phyloP scores from a whole-genome alignment of 2,329 filamentous ascomycete species.

The Colletotrichum euphorbiae region DNA sequence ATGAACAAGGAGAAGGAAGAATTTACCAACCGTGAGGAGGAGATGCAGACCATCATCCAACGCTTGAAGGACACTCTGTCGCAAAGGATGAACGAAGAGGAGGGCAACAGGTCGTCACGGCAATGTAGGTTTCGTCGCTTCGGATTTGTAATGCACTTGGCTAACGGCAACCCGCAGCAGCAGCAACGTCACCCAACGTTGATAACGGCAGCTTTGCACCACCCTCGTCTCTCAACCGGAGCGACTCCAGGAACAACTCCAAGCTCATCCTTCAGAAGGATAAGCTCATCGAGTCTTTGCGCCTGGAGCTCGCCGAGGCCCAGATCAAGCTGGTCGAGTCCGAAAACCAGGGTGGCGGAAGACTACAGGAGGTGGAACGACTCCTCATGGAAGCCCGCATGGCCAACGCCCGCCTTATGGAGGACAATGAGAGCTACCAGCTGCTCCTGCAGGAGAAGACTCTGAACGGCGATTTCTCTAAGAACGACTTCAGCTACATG shows the following conservation, averaged over 20 bases:
- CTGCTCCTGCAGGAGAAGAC: constrained; percentile 94
- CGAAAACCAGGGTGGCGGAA: constrained; percentile 90
- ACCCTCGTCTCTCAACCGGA: constrained; percentile 84
- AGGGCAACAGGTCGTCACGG: constrained; percentile 69
- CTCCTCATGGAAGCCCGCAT: constrained; percentile 92
- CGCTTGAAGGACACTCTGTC: constrained; percentile 89
- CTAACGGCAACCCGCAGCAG: constrained; percentile 21
- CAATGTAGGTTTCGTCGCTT: constrained; percentile 59
- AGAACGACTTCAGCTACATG: constrained; percentile 82
- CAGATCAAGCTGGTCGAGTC: constrained; percentile 96
- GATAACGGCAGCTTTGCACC: constrained; percentile 87
- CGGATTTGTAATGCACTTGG: neutral
- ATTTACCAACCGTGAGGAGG: constrained; percentile 84
- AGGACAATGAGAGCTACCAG: constrained; percentile 99
- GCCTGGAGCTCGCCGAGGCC: constrained; percentile 91
- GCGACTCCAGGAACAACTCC: constrained; percentile 89
- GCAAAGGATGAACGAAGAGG: constrained; percentile 73
- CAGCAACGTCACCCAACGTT: constrained; percentile 70
- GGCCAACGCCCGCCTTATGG: constrained; percentile 95
- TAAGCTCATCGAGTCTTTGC: constrained; percentile 91
- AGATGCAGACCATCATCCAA: constrained; percentile 91
- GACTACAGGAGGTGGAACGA: constrained; percentile 89
- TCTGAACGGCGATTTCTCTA: constrained; percentile 90
- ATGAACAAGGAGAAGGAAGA: constrained; percentile 95
- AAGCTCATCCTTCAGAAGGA: constrained; percentile 95